Percentiles rank a stretch among this genome's conserved stretches.
These are phyloP conservation scores for Cytospora schulzeri DNA, from an alignment of 2,329 filamentous ascomycete species.

Conservation along the genomic window DNA sequence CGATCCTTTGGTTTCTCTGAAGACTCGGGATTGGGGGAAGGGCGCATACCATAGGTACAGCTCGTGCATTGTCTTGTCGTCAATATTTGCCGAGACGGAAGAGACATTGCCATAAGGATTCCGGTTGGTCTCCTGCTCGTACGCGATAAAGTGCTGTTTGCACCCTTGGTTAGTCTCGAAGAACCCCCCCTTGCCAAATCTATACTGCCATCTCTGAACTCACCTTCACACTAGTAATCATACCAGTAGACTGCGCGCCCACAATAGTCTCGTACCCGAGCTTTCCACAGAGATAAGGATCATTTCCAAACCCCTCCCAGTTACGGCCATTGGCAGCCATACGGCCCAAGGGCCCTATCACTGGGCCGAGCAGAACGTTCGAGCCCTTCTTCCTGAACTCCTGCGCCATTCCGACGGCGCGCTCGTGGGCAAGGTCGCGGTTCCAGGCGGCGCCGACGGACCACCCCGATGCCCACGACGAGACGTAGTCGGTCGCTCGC, in stretches of 20 bases:
- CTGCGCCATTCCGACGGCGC: constrained; percentile 71
- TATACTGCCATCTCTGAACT: not conserved
- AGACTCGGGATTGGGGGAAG: not conserved
- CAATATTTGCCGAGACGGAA: constrained; percentile 43
- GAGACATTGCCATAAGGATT: constrained; percentile 61
- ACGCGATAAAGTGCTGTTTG: constrained; percentile 66
- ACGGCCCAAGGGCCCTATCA: constrained; percentile 64
- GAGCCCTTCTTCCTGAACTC: constrained; percentile 75
- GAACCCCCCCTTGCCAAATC: not conserved
- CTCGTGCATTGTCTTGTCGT: constrained; percentile 48
- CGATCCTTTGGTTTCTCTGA: too few species aligned
- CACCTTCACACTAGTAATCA: constrained; percentile 64
- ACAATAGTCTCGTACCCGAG: constrained; percentile 54
- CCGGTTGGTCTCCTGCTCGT: constrained; percentile 48
- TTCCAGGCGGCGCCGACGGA: constrained; percentile 64
- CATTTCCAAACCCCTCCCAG: constrained; percentile 49
- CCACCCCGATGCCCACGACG: constrained; percentile 44
- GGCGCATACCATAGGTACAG: constrained; percentile 50
- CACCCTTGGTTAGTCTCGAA: constrained; percentile 4
- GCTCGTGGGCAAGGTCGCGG: constrained; percentile 65
- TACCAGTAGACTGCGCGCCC: constrained; percentile 68
- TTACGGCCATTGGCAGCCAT: constrained; percentile 62
- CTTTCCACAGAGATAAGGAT: constrained; percentile 58
- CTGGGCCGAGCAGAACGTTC: constrained; percentile 75
- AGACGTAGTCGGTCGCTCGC: constrained; percentile 46